Base-by-base conservation (phyloP, 31 red algal genomes). In the Endocladia muricata region DNA sequence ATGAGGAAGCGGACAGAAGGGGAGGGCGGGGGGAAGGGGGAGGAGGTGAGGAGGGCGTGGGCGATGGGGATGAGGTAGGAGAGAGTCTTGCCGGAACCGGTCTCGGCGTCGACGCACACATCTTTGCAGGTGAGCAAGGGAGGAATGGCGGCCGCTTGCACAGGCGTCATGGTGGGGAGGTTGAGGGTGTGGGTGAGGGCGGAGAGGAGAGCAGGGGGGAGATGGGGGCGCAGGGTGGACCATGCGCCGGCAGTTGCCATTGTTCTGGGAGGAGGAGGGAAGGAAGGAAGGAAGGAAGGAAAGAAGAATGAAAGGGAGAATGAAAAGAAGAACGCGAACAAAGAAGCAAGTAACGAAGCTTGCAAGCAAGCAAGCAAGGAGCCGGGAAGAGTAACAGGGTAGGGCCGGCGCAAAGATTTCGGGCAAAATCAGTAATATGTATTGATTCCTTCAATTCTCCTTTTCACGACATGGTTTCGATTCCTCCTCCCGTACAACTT, bases 11-110 rank as follows among this genome's bases (percentile, higher is more conserved):
- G 63, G 9, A 92, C 63, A 22, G 55, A 28, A 3, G 43, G 31
- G 35, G 47, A 70, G 25, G 72, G 68, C 29, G 44, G 30, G 52
- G 58, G 49, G 36, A 55, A 69, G 25, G 72, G 68, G 25, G 44
- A 29, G 52, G 58, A 51, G 36, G 43, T 59, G 17, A 92, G 72
- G 40, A 95, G 31, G 41, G 70, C 47, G 11, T 96, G 74, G 2
- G 82, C 84, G 11, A 92, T 76, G 3, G 96, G 96, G 44, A 99
- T 58, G 3, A 99, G 42, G 78, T 92, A 99, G 13, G 82, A 76
- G 21, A 99, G 78, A 37, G 96, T 99, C 70, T 99, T 99, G 21
- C 96, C 96, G 31, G 88, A 93, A 21, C 96, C 96, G 8, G 96
- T 99, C 61, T 93, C 82, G 9, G 96, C 92, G 6, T 92, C 78